Evolutionary conservation across 2,329 filamentous ascomycete species (phyloP).

Genomic region (Pestalotiopsis sp.): DNA sequence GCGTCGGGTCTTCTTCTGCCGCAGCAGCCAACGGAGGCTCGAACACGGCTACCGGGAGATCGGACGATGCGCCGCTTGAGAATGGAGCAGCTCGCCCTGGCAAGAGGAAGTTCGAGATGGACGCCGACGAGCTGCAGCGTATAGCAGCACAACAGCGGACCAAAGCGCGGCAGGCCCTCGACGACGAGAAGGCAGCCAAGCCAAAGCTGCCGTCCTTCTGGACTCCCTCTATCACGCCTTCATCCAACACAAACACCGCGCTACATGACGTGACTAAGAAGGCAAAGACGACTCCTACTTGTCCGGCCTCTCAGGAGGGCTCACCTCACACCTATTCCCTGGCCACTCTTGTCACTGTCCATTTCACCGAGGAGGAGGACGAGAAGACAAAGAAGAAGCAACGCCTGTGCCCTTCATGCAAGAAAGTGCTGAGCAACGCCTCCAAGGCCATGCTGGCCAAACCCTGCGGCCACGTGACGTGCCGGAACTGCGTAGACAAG

Average conservation of each 20-base stretch:
- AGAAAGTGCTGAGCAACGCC: conserved; percentile 79
- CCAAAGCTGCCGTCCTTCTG: conserved; percentile 84
- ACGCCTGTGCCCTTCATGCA: conserved; percentile 80
- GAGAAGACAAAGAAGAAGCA: conserved; percentile 40
- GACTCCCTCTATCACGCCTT: conserved; percentile 83
- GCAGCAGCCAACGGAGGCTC: conserved; percentile 30
- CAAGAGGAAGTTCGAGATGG: conserved; percentile 80
- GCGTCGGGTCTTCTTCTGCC: conserved; percentile 46
- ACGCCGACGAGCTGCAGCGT: conserved; percentile 73
- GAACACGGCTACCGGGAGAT: conserved; percentile 34
- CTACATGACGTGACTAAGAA: conserved; percentile 61
- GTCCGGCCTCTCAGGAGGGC: conserved; percentile 71
- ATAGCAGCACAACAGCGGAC: conserved; percentile 71
- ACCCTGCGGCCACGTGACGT: conserved; percentile 90
- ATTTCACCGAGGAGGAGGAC: conserved; percentile 74
- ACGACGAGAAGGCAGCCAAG: conserved; percentile 73
- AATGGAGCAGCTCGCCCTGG: conserved; percentile 43
- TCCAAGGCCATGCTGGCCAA: conserved; percentile 82
- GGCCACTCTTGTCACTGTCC: conserved; percentile 74
- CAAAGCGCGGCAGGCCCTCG: conserved; percentile 70
- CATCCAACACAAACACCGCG: conserved; percentile 59
- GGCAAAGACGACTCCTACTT: conserved; percentile 70
- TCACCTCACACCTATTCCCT: conserved; percentile 76
- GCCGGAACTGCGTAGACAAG: conserved; percentile 79
- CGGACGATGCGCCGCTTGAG: conserved; percentile 6